Percentiles rank a stretch among this genome's conserved stretches.
Evolutionary conservation across 2,329 filamentous ascomycete genomes (phyloP).

Genomic region (Hymenotorrendiella dingleyae): DNA sequence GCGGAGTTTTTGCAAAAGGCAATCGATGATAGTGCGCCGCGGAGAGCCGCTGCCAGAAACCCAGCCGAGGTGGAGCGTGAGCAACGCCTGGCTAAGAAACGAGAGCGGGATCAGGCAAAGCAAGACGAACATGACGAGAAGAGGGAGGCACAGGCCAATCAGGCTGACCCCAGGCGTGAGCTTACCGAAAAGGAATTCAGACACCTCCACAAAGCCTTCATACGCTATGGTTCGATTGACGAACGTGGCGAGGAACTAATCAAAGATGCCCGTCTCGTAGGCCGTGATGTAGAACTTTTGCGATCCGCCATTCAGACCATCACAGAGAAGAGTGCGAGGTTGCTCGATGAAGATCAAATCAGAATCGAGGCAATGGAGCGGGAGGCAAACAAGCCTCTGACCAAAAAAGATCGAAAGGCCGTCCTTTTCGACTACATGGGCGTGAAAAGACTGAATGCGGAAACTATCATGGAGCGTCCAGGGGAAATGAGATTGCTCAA

Average conservation of each 20-base stretch:
- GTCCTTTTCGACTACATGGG: conserved; percentile 92
- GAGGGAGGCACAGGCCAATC: conserved; percentile 67
- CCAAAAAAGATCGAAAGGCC: conserved; percentile 97
- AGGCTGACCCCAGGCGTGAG: conserved; percentile 80
- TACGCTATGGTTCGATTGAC: conserved; percentile 84
- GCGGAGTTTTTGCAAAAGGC: conserved; percentile 77
- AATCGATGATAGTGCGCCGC: conserved; percentile 78
- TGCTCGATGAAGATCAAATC: conserved; percentile 68
- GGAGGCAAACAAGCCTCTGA: conserved; percentile 70
- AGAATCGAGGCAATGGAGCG: conserved; percentile 60
- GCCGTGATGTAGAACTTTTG: conserved; percentile 77
- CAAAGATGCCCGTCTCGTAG: conserved; percentile 75
- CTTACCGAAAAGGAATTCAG: conserved; percentile 89
- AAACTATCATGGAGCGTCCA: conserved; percentile 88
- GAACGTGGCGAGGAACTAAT: conserved; percentile 84
- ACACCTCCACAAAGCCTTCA: conserved; percentile 83
- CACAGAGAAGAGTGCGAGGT: conserved; percentile 61
- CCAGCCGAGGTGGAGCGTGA: conserved; percentile 54
- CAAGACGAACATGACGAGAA: conserved; percentile 60
- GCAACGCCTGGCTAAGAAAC: conserved; percentile 59
- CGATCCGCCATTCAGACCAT: conserved; percentile 64
- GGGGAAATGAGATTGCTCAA: conserved; percentile 81
- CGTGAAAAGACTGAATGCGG: conserved; percentile 91
- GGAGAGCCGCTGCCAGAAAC: conserved; percentile 61
- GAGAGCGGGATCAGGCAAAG: conserved; percentile 59